Conservation (phyloP, 2,329 filamentous ascomycete species). For the Penicillium thymicola region DNA sequence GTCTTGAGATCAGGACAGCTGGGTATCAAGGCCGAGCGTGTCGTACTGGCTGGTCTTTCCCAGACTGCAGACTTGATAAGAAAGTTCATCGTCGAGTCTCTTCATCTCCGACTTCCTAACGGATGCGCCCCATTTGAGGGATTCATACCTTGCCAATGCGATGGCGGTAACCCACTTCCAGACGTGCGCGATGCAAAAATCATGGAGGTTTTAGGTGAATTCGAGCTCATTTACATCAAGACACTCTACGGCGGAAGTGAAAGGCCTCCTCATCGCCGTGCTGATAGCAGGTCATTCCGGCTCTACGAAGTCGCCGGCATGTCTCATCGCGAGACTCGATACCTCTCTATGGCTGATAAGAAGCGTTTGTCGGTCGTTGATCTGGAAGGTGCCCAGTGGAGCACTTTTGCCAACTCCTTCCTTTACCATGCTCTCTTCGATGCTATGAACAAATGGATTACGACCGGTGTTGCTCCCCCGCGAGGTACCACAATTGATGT, state of each 20-base stretch:
- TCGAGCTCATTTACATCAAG: not conserved
- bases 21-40: not conserved
- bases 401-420: not conserved
- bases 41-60: not conserved
- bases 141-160: slow-evolving; percentile 2
- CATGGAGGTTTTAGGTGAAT: slow-evolving; percentile 1
- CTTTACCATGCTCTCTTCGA: slow-evolving; percentile 1
- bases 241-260: not conserved
- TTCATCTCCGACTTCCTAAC: not conserved
- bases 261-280: not conserved
- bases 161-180: not conserved
- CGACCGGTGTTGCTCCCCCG: not conserved
- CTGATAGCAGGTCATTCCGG: not conserved
- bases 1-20: not conserved
- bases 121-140: not conserved
- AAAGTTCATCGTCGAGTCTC: slow-evolving; percentile 1
- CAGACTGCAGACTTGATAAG: slow-evolving; percentile 1
- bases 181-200: not conserved
- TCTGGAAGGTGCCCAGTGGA: not conserved
- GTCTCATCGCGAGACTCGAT: slow-evolving; percentile 1
- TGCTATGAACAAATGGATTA: slow-evolving; percentile 3
- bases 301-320: slow-evolving; percentile 5
- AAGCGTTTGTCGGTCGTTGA: not conserved
- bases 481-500: not conserved
- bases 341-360: not conserved